These are phyloP conservation scores for Zasmidium cellare DNA, from an alignment of 2,329 filamentous ascomycete genomes.

Conservation along the genomic window DNA sequence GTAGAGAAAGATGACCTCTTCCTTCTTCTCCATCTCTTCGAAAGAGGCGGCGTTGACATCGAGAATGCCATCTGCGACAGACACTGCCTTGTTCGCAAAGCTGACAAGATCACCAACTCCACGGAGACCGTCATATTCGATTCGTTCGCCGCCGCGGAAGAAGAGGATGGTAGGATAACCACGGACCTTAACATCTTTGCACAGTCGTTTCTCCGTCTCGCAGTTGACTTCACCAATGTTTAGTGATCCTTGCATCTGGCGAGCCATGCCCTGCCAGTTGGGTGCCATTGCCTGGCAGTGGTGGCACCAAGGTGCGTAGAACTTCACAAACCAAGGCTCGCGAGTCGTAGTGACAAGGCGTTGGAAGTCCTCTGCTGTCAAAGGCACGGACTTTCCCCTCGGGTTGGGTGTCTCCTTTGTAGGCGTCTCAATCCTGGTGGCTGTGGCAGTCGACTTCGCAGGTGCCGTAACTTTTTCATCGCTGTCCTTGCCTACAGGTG, in stretches of 20 bases:
- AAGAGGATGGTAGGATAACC: slow-evolving; percentile 89
- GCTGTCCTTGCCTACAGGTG: slow-evolving; percentile 29
- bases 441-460: slow-evolving; percentile 49
- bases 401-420: slow-evolving; percentile 67
- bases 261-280: slow-evolving; percentile 84
- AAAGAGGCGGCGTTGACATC: slow-evolving; percentile 78
- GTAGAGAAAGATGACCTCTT: slow-evolving; percentile 95
- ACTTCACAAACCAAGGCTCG: slow-evolving; percentile 98
- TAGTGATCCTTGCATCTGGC: slow-evolving; percentile 84
- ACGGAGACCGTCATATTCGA: slow-evolving; percentile 89
- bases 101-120: slow-evolving; percentile 86
- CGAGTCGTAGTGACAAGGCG: slow-evolving; percentile 79
- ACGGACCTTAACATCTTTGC: slow-evolving; percentile 79
- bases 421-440: slow-evolving; percentile 44
- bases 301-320: slow-evolving; percentile 95
- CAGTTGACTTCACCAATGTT: slow-evolving; percentile 98
- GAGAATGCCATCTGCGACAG: slow-evolving; percentile 71
- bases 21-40: slow-evolving; percentile 81
- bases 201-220: slow-evolving; percentile 80
- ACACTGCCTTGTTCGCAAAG: slow-evolving; percentile 83
- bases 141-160: slow-evolving; percentile 86
- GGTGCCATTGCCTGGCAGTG: slow-evolving; percentile 93
- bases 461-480: slow-evolving; percentile 31
- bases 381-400: slow-evolving; percentile 69
- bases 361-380: slow-evolving; percentile 85